Evolutionary conservation across 139 green algal genomes (phyloP).

Genomic region (Coccomyxa sp.): DNA sequence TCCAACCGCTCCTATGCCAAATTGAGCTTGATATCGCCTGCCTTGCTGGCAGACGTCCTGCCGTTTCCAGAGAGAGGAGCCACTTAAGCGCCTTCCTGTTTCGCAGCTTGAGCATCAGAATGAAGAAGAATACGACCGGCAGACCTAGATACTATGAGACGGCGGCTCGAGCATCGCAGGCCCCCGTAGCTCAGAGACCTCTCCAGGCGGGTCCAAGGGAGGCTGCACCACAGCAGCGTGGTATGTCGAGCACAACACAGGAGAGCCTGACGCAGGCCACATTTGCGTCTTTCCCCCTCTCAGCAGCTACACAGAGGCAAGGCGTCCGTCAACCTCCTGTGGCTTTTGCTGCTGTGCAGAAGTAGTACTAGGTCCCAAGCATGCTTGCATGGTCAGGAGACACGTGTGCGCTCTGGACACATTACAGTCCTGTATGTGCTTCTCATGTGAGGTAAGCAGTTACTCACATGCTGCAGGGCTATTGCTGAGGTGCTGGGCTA

Average conservation of each 20-base stretch:
- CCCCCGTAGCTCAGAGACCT: too few relatives aligned
- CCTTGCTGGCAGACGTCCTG: too few relatives aligned
- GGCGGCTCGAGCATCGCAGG: too few relatives aligned
- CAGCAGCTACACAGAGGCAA: slow-evolving; percentile 6
- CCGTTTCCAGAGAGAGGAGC: too few relatives aligned
- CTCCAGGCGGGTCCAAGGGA: not conserved
- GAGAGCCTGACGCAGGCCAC: slow-evolving; percentile 17
- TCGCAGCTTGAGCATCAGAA: too few relatives aligned
- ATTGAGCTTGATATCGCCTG: too few relatives aligned
- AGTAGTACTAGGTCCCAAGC: not conserved
- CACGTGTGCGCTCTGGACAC: not conserved
- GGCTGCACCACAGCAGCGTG: not conserved
- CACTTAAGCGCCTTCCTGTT: too few relatives aligned
- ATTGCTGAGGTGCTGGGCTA: slow-evolving; percentile 51
- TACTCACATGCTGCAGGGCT: slow-evolving; percentile 14
- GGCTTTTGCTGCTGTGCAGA: not conserved
- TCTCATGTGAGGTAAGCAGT: not conserved
- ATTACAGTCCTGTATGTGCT: not conserved
- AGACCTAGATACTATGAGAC: too few relatives aligned
- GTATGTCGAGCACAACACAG: not conserved
- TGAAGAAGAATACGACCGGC: too few relatives aligned
- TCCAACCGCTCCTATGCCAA: too few relatives aligned
- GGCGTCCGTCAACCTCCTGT: not conserved
- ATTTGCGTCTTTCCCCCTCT: slow-evolving; percentile 20
- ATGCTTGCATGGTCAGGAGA: not conserved